phyloP scores from a whole-genome alignment of 352 stramenopile species.

The Phytophthora sp. region DNA sequence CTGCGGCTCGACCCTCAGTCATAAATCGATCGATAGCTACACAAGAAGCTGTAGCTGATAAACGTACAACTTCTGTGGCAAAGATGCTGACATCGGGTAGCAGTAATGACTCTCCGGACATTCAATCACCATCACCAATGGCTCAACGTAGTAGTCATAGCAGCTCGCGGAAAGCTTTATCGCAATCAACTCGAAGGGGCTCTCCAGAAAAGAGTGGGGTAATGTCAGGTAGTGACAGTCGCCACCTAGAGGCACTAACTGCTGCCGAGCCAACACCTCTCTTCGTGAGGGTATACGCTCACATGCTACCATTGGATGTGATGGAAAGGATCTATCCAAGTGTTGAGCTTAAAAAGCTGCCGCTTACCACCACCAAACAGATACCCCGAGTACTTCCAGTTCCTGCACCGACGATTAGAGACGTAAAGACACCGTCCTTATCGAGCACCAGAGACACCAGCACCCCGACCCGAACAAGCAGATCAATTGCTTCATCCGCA shows the following conservation, averaged over 20 bases:
- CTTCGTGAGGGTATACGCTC: constrained; percentile 61
- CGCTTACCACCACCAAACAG: constrained; percentile 37
- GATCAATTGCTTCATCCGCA: constrained; percentile 5
- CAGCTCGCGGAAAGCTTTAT: constrained; percentile 19
- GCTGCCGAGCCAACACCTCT: constrained; percentile 29
- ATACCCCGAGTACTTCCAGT: constrained; percentile 3
- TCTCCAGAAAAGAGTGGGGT: constrained; percentile 14
- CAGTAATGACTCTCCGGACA: constrained; percentile 1
- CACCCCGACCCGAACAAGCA: constrained; percentile 10
- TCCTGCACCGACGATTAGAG: constrained; percentile 11
- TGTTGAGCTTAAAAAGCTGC: constrained; percentile 37
- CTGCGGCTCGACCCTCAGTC: constrained; percentile 42
- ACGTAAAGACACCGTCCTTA: constrained; percentile 12
- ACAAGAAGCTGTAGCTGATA: constrained; percentile 55
- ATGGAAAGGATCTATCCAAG: constrained; percentile 60
- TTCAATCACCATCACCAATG: constrained; percentile 4
- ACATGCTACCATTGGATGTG: constrained; percentile 54
- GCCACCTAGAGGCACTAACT: constrained; percentile 18
- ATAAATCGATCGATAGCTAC: constrained; percentile 68
- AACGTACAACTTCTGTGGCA: constrained; percentile 8
- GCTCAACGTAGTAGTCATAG: constrained; percentile 14
- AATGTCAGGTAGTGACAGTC: constrained; percentile 26
- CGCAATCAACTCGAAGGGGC: constrained; percentile 19
- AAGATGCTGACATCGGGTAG: constrained; percentile 9
- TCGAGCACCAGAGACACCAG: constrained; percentile 12